These are phyloP conservation scores for Gleditsia sinensis DNA, from an alignment of 306 rosid species.

Conservation along the genomic window DNA sequence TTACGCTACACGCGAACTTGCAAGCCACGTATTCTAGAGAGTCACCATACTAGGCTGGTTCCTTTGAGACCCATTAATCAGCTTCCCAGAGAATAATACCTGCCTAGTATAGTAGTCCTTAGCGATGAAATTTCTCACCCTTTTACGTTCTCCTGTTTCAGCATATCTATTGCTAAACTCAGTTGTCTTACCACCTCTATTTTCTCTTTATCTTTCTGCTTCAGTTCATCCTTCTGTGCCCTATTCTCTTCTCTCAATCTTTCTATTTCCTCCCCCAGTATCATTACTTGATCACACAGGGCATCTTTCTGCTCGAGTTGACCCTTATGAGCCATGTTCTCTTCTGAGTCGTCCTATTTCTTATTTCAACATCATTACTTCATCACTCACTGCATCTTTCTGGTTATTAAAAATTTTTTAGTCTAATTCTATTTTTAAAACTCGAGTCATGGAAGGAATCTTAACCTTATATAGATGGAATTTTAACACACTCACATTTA, in stretches of 20 bases:
- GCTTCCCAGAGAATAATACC: slow-evolving; percentile 53
- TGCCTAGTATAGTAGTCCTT: slow-evolving; percentile 41
- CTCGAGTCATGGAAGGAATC: no score
- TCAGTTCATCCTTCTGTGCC: slow-evolving; percentile 50
- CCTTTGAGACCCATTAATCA: slow-evolving; percentile 48
- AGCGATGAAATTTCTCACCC: slow-evolving; percentile 55
- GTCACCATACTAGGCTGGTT: slow-evolving; percentile 45
- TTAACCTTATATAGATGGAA: no score
- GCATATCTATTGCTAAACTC: slow-evolving; percentile 68
- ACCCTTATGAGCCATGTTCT: slow-evolving; percentile 45
- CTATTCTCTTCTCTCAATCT: slow-evolving; percentile 55
- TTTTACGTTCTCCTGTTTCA: slow-evolving; percentile 70
- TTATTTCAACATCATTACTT: slow-evolving; percentile 54
- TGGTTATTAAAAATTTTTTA: no score
- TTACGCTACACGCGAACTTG: slow-evolving; percentile 23
- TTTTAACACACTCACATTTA: no score
- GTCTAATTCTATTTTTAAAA: no score
- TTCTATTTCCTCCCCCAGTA: slow-evolving; percentile 57
- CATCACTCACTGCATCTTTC: slow-evolving; percentile 29
- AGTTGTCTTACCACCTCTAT: slow-evolving; percentile 75
- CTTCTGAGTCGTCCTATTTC: slow-evolving; percentile 63
- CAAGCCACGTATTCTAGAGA: slow-evolving; percentile 41
- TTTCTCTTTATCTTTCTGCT: slow-evolving; percentile 77
- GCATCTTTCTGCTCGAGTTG: slow-evolving; percentile 44
- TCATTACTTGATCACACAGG: slow-evolving; percentile 42